Conservation (phyloP, 1,284 basidiomycete genomes). For the Sporisorium iseilematis-ciliati region DNA sequence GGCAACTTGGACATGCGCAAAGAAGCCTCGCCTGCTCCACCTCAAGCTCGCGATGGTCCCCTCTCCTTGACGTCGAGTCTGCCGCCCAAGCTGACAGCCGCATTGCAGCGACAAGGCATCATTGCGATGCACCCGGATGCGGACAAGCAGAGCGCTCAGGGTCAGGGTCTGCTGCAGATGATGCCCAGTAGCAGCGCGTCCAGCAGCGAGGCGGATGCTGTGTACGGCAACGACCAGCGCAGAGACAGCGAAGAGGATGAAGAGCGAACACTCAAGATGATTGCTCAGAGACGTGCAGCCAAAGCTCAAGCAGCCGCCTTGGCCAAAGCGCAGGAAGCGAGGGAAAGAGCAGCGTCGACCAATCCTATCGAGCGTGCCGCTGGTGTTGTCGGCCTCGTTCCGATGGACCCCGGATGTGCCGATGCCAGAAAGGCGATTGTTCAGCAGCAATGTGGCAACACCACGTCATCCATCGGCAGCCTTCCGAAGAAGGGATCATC, state of each 20-base stretch:
- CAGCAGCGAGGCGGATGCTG: slow-evolving; percentile 48
- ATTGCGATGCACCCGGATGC: slow-evolving; percentile 32
- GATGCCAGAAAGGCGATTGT: slow-evolving; percentile 53
- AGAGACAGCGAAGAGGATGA: slow-evolving; percentile 62
- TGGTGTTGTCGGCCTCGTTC: slow-evolving; percentile 9
- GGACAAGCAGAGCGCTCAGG: slow-evolving; percentile 5
- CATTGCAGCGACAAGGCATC: slow-evolving; percentile 52
- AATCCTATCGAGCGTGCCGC: slow-evolving; percentile 1
- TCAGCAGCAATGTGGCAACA: slow-evolving; percentile 17
- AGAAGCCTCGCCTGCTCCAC: slow-evolving; percentile 14
- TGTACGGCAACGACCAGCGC: slow-evolving; percentile 12
- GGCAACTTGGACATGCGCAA: slow-evolving; percentile 28
- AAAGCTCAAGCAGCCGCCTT: slow-evolving; percentile 40
- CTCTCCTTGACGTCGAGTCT: slow-evolving; percentile 36
- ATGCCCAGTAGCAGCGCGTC: slow-evolving; percentile 64
- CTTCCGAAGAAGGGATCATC: slow-evolving; percentile 12
- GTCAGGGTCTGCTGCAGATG: slow-evolving; percentile 51
- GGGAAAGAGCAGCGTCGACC: slow-evolving; percentile 9
- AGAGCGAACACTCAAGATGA: slow-evolving; percentile 62
- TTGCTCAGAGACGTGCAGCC: slow-evolving; percentile 60
- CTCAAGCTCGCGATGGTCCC: slow-evolving; percentile 9
- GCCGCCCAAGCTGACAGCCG: slow-evolving; percentile 42
- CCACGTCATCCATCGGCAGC: slow-evolving; percentile 4
- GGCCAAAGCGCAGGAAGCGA: slow-evolving; percentile 27
- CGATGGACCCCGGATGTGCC: slow-evolving; percentile 27